Base-by-base conservation (phyloP, 495 filamentous ascomycete genomes). In the Xylaria venustula region DNA sequence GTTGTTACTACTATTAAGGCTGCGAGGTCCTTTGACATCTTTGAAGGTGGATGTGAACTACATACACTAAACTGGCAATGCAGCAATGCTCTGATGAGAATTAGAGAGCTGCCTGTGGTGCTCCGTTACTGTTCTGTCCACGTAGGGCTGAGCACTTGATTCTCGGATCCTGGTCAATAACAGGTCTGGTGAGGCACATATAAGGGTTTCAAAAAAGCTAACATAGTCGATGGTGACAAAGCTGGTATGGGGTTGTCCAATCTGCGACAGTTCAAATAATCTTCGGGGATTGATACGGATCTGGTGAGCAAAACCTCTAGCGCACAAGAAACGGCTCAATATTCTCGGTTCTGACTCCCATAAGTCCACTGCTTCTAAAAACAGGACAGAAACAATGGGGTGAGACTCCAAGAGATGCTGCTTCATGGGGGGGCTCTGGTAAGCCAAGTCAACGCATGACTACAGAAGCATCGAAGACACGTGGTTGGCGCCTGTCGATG, bases 351-450 rank as follows among this genome's bases (percentile, higher is more conserved):
- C 32, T 37, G 46, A 23, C 30, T 51, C 8, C 45, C 45, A 4
- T 34, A 8, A 44, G n/a, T 15, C 20, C 26, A 15, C 23, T 42
- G 48, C 48, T 45, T 60, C 47, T 52, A 52, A 60, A 60, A 52
- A 60, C 37, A 50, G 47, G 57, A 51, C 37, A 3, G 22, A 7
- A n/a, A 34, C 28, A 60, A 30, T 45, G 25, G 26, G 34, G 57
- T 52, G 17, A 42, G 32, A 52, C 37, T 19, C 57, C 37, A 45
- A 34, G n/a, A 19, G 44, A 42, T 17, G 30, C 17, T 48, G 28
- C 41, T 48, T 36, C 30, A 46, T 36, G 40, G 20, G 23, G 20
- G 23, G 20, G 48, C 51, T 53, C 25, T 37, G 28, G 22, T 28
- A 44, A 54, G 58, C 47, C 47, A 59, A 19, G 36, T 32, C 22